Base-by-base conservation (phyloP, 805 yeast species). In the Zygosaccharomyces bailii region DNA sequence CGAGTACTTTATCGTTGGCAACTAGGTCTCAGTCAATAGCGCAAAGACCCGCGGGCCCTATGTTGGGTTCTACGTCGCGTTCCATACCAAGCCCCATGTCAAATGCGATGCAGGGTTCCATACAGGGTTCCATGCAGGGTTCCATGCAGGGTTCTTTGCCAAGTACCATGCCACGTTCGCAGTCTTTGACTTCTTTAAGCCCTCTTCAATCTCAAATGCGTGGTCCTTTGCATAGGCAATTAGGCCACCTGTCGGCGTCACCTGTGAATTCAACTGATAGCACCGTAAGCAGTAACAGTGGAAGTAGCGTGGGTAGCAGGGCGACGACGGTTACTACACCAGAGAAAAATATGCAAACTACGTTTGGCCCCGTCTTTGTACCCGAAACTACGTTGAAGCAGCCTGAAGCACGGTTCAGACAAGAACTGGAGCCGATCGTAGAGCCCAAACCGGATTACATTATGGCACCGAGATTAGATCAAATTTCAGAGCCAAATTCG, bases 221-320 rank as follows among this genome's bases (percentile, higher is more conserved):
- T 9, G 31, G 24, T 6, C 25, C 37, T 13, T 18, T 10, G 5
- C 27, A 16, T 4, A 17, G 13, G 9, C 37, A n/a, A 25, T 10
- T 13, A 10, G 13, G n/a, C 10, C 23, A 34, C 24, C 6, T 23
- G 16, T 20, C 23, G 6, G 23, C 37, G 1, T 34, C 37, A 9
- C 25, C 37, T 9, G 37, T 23, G 4, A 37, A 37, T 25, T 37
- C 40, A 4, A 25, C 39, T 32, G 24, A 42, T 13, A 24, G 37
- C 37, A 23, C 36, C 40, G 4, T 19, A 20, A 27, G 38, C 17
- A 27, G 41, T 24, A 44, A 37, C 18, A 41, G 34, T 19, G 42
- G 46, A 4, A 45, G 52, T 32, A 48, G 52, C 34, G 29, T 31
- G 9, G 33, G 30, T 17, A 37, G 40, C 21, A 37, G 14, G 11